A percentile compares a stretch with the other conserved stretches of the same genome.
These are phyloP conservation scores for Colletotrichum musae DNA, from an alignment of 2,329 filamentous ascomycete species.

Conservation along the genomic window DNA sequence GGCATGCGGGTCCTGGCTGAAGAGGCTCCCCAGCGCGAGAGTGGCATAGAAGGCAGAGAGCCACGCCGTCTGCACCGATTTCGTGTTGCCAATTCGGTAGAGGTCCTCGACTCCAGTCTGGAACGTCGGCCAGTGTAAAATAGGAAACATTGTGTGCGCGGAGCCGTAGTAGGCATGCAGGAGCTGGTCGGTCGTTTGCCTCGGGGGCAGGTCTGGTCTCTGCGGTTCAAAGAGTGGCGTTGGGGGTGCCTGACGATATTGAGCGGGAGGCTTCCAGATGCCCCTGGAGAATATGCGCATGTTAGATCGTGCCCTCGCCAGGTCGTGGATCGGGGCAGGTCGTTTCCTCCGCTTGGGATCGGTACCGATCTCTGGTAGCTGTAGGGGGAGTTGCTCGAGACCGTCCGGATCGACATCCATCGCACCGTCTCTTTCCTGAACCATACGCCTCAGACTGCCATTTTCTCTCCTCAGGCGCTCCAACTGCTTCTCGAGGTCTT, in stretches of 20 bases:
- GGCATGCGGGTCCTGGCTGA: conserved; percentile 70
- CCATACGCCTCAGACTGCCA: conserved; percentile 76
- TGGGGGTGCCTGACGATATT: conserved; percentile 70
- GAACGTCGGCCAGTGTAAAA: conserved; percentile 91
- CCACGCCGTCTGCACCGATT: conserved; percentile 77
- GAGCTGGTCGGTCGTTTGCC: conserved; percentile 78
- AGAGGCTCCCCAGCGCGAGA: conserved; percentile 85
- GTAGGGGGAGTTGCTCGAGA: conserved; percentile 65
- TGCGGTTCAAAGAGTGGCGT: conserved; percentile 63
- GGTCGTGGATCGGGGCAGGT: conserved; percentile 75
- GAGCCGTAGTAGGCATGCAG: conserved; percentile 82
- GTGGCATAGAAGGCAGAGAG: conserved; percentile 86
- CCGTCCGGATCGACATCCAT: conserved; percentile 65
- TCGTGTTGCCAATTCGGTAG: conserved; percentile 76
- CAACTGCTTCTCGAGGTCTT: conserved; percentile 95
- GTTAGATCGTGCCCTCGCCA: conserved; percentile 80
- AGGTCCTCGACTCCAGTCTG: conserved; percentile 81
- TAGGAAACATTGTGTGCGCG: conserved; percentile 85
- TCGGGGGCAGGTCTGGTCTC: conserved; percentile 78
- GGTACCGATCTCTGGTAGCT: conserved; percentile 76
- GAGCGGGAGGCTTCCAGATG: conserved; percentile 83
- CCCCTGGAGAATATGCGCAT: conserved; percentile 82
- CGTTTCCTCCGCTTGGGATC: conserved; percentile 76
- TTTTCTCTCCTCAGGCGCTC: conserved; percentile 86
- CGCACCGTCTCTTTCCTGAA: conserved; percentile 66